phyloP scores from a whole-genome alignment of 2,329 filamentous ascomycete genomes.

The Nemania diffusa region DNA sequence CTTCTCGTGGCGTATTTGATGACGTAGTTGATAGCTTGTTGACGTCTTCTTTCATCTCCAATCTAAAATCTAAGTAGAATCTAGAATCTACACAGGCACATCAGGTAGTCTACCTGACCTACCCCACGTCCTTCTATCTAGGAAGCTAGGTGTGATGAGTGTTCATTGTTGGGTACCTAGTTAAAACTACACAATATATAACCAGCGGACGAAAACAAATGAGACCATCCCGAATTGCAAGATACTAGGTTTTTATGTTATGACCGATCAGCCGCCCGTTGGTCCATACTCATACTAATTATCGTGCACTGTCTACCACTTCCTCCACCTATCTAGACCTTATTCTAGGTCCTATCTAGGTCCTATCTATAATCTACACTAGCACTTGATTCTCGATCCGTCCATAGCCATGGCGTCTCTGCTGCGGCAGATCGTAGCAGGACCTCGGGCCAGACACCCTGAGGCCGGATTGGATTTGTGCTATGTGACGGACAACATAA shows the following conservation, averaged over 20 bases:
- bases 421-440: slow-evolving; percentile 89
- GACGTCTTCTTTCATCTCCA: not conserved
- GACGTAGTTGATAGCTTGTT: not conserved
- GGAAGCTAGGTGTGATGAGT: too few species aligned
- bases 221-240: not conserved
- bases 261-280: not conserved
- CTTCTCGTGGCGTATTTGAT: not conserved
- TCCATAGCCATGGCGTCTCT: slow-evolving; percentile 71
- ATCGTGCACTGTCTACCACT: not conserved
- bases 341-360: too few species aligned
- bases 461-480: slow-evolving; percentile 93
- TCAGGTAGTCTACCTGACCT: not conserved
- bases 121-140: too few species aligned
- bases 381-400: not conserved
- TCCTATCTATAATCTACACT: not conserved
- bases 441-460: slow-evolving; percentile 82
- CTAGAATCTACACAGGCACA: too few species aligned
- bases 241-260: not conserved
- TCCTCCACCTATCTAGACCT: not conserved
- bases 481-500: slow-evolving; percentile 88
- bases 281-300: not conserved
- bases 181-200: not conserved
- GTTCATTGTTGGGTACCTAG: too few species aligned
- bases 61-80: too few species aligned
- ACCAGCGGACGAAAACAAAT: not conserved